Base-by-base conservation (phyloP, 208 protist genomes). In the Wallacemonas sp. region DNA sequence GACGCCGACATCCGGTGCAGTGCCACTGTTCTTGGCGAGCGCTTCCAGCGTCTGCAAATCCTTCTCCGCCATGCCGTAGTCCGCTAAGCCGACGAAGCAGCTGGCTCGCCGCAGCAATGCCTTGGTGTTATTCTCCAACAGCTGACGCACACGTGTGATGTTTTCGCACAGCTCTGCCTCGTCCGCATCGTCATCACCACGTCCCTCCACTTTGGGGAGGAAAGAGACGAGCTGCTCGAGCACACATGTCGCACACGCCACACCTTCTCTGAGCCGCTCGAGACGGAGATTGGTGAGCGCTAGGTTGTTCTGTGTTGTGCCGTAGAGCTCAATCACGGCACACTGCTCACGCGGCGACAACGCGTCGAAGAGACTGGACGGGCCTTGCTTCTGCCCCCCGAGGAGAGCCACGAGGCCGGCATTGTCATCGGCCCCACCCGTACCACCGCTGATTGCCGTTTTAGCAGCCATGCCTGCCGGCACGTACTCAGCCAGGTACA, bases 61-160 rank as follows among this genome's bases (percentile, higher is more conserved):
- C n/a, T 28, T 62, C 56, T 80, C 76, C 26, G 80, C 88, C 22
- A 47, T 41, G 1, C 62, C 66, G 54, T 66, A 75, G 0, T 79
- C 46, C 0, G 44, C 60, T 14, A 88, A 71, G 22, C 61, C 33
- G 8, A 83, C 47, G 49, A 68, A 49, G 46, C 79, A 82, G 27
- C 39, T 47, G n/a, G 79, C 84, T 14, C 88, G 84, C 2, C 88
- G 79, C 49, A 88, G 70, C 46, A 89, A 70, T n/a, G 85, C 88
- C 66, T 90, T 91, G 27, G 36, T 44, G 47, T 78, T 70, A 2
- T 5, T 34, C 54, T 36, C 65, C 19, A 26, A 70, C 54, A n/a
- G 64, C 1, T 27, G 0, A 1, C 39, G 17, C 38, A 28, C 55
- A 19, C 38, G 54, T n/a, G n/a, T n/a, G n/a, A n/a, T n/a, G n/a